phyloP scores from a whole-genome alignment of 1,139 yeast genomes.

The Saccharomycopsis hybrid region DNA sequence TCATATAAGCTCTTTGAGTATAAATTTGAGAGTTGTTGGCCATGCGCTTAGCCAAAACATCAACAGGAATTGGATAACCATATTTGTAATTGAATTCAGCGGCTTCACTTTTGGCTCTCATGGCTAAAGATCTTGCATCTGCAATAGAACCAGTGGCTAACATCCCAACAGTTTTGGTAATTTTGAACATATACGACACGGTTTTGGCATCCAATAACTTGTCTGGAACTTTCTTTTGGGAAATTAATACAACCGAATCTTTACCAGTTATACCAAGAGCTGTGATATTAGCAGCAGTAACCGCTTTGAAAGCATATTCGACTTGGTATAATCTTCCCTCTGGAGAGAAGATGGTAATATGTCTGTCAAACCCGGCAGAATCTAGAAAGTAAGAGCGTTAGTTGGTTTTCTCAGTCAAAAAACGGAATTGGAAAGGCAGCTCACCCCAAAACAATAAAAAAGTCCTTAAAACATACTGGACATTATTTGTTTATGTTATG shows the following conservation, averaged over 20 bases:
- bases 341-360: constrained; percentile 95
- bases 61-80: constrained; percentile 97
- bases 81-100: constrained; percentile 90
- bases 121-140: constrained; percentile 87
- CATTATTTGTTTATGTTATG: too few species aligned
- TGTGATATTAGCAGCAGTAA: constrained; percentile 86
- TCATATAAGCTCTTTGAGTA: constrained; percentile 98
- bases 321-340: constrained; percentile 97
- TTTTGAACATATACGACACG: constrained; percentile 76
- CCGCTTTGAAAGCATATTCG: constrained; percentile 96
- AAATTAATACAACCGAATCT: constrained; percentile 82
- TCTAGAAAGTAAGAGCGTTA: constrained; percentile 1
- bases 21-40: constrained; percentile 92
- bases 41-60: constrained; percentile 87
- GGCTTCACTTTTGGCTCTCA: constrained; percentile 88
- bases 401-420: neutral
- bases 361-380: constrained; percentile 68
- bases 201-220: constrained; percentile 82
- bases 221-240: constrained; percentile 95
- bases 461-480: neutral
- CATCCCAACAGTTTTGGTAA: constrained; percentile 79
- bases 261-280: constrained; percentile 83
- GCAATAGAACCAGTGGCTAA: constrained; percentile 96
- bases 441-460: neutral
- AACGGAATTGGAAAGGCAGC: neutral